Base-by-base conservation (phyloP, 1,284 basidiomycete species). In the Ustilago loliicola region DNA sequence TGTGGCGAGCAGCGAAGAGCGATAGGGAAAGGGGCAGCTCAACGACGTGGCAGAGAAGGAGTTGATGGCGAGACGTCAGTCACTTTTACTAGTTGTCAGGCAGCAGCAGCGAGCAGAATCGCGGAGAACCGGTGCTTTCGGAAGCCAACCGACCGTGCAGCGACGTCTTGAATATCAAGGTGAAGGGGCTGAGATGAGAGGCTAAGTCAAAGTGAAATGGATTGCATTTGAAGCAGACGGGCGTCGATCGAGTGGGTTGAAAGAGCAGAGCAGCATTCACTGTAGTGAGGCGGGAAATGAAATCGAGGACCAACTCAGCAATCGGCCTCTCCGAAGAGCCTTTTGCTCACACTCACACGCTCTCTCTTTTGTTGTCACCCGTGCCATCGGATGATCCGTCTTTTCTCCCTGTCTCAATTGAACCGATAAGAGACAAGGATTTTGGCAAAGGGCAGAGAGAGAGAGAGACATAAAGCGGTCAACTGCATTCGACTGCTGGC, bases 291-390 rank as follows among this genome's bases (percentile, higher is more conserved):
- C 60, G 51, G 51, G 30, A 63, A 52, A 50, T 62, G 60, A 62
- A 62, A 54, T 45, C 19, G n/a, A 32, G 19, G 21, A 21, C 25
- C 48, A 47, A 47, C 45, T 21, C n/a, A 47, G 45, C 45, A 34
- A 64, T 50, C 61, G 61, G 61, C 36, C 54, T 45, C 54, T 64
- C 52, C 60, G 61, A 64, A 36, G n/a, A 2, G 15, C 29, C 6
- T 53, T n/a, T n/a, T n/a, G n/a, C n/a, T n/a, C n/a, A n/a, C 48
- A 25, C 48, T 25, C 23, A 29, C 23, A 7, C 25, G 21, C 15
- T 29, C 15, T n/a, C n/a, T n/a, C n/a, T n/a, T n/a, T n/a, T n/a
- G n/a, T n/a, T n/a, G n/a, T n/a, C n/a, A n/a, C n/a, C 9, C 25
- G 32, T 34, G 32, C 45, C 45, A 34, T 34, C 32, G 17, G 40